Evolutionary conservation across 2,329 filamentous ascomycete genomes (phyloP).

Genomic region (Curvularia lunata): DNA sequence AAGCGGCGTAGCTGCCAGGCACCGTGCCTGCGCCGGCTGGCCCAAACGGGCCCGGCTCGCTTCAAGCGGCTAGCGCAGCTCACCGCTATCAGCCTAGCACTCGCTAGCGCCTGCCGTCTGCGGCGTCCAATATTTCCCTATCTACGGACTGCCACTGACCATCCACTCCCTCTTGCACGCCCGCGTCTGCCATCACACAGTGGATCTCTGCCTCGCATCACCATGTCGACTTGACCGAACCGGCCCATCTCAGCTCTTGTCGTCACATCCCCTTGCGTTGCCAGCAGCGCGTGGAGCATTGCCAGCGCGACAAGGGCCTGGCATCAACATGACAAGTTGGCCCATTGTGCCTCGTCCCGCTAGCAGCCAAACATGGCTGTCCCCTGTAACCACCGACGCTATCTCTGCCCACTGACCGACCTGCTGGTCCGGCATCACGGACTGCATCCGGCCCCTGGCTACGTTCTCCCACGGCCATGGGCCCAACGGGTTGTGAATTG

Average conservation of each 20-base stretch:
- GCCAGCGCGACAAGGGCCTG: background rate
- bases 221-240: background rate
- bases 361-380: background rate
- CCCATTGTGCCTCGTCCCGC: background rate
- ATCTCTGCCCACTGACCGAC: conserved; percentile 8
- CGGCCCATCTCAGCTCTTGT: background rate
- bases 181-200: background rate
- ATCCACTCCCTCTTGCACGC: background rate
- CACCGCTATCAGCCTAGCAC: background rate
- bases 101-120: background rate
- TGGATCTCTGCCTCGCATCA: background rate
- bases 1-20: conserved; percentile 11
- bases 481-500: background rate
- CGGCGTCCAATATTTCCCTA: background rate
- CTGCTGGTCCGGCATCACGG: conserved; percentile 9
- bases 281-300: background rate
- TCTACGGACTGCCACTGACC: background rate
- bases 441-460: conserved; percentile 1
- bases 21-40: conserved; percentile 7
- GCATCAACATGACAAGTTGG: conserved; percentile 10
- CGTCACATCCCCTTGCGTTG: background rate
- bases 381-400: conserved; percentile 1
- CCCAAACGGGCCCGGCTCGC: conserved; percentile 1
- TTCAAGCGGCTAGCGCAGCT: background rate
- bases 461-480: conserved; percentile 10